Evolutionary conservation across 2,329 filamentous ascomycete genomes (phyloP).

Genomic region (Endoconidiophora polonica): DNA sequence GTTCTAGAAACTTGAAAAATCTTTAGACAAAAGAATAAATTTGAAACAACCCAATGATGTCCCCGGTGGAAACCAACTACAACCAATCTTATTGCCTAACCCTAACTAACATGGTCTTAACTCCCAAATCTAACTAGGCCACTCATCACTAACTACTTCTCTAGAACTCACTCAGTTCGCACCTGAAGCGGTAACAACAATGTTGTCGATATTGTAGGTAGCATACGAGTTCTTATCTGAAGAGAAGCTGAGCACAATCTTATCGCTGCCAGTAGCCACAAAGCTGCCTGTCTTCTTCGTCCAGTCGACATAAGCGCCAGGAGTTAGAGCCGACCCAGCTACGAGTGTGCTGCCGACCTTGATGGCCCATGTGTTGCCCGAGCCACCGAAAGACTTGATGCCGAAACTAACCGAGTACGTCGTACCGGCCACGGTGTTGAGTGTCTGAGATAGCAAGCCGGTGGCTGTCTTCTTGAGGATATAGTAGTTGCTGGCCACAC

Average conservation of each 20-base stretch:
- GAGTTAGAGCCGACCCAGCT: not conserved
- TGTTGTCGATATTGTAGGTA: not conserved
- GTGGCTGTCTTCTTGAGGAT: not conserved
- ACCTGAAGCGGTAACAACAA: not conserved
- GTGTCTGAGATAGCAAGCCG: not conserved
- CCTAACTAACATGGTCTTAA: not conserved
- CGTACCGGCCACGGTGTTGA: not conserved
- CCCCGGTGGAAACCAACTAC: too few species aligned
- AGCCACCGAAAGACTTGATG: not conserved
- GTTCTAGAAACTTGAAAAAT: too few species aligned
- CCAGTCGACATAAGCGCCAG: slow-evolving; percentile 1
- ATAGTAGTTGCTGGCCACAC: not conserved
- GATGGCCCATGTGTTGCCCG: slow-evolving; percentile 4
- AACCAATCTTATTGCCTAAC: not conserved
- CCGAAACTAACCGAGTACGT: not conserved
- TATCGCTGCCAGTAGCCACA: not conserved
- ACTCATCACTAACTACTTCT: too few species aligned
- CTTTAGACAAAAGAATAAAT: too few species aligned
- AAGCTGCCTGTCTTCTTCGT: not conserved
- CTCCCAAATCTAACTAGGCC: not conserved
- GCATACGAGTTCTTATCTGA: not conserved
- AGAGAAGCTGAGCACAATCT: not conserved
- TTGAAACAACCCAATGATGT: too few species aligned
- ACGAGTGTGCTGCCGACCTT: not conserved
- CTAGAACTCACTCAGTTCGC: not conserved